A percentile compares a stretch with the other conserved stretches of the same genome.
phyloP scores from a whole-genome alignment of 805 yeast species.

The Grigorovia jiainica region DNA sequence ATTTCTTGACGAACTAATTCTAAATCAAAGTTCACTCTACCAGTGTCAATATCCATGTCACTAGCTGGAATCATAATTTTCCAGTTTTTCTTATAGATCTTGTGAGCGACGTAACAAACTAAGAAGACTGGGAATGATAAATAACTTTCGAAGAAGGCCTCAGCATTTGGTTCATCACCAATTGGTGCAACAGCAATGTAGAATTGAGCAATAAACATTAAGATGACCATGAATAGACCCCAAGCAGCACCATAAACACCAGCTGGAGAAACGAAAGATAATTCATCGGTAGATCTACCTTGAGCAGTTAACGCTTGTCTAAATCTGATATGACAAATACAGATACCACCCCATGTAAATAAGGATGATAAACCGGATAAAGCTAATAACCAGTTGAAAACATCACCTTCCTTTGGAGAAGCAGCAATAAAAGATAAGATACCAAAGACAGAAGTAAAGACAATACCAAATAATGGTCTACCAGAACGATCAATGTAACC shows the following conservation, averaged over 20 bases:
- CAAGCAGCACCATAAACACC: conserved; percentile 61
- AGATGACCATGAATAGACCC: conserved; percentile 47
- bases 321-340: conserved; percentile 51
- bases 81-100: conserved; percentile 40
- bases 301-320: conserved; percentile 55
- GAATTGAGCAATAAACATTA: conserved; percentile 67
- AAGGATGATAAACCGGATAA: conserved; percentile 54
- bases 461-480: conserved; percentile 53
- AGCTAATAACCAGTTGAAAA: conserved; percentile 57
- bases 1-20: conserved; percentile 43
- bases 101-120: conserved; percentile 48
- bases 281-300: conserved; percentile 44
- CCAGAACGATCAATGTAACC: conserved; percentile 59
- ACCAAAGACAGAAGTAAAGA: conserved; percentile 44
- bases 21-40: conserved; percentile 49
- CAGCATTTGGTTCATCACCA: conserved; percentile 42
- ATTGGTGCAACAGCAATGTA: conserved; percentile 75
- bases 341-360: conserved; percentile 55
- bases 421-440: conserved; percentile 50
- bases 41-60: conserved; percentile 54
- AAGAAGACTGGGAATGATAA: conserved; percentile 56
- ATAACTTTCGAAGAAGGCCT: conserved; percentile 54
- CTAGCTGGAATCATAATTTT: conserved; percentile 33
- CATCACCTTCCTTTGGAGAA: conserved; percentile 40
- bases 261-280: conserved; percentile 51